Base-by-base conservation (phyloP, 2,329 filamentous ascomycete species). In the Fusarium oxysporum region DNA sequence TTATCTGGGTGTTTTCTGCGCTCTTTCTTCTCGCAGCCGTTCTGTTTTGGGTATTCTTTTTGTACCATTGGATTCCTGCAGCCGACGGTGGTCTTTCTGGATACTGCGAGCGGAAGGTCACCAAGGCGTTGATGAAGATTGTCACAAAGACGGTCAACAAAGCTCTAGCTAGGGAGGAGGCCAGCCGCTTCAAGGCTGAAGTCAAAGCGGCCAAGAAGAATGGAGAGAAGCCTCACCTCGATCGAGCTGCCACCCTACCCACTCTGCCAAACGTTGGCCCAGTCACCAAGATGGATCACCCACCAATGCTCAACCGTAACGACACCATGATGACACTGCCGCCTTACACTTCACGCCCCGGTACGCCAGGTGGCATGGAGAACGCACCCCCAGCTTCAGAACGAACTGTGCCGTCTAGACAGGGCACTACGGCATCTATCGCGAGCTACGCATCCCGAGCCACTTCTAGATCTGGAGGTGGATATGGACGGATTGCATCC, bases 101-200 rank as follows among this genome's bases (percentile, higher is more conserved):
- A 32, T 99, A 97, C 83, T 98, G 96, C 80, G 92, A 93, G 70
- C 92, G 95, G 50, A 98, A 98, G 85, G 92, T 97, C 80, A 97
- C 97, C 83, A 92, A 90, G 77, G 88, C 95, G 74, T 87, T 99
- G 74, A 92, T 92, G 78, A 91, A 91, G 75, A 96, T 98, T 73
- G 95, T 98, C 8, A 91, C 91, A 61, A 89, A 86, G 77, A 98
- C 96, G 83, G 93, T 97, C 77, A 94, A 96, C 83, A 95, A 94
- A 81, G 96, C 95, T 1, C 84, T 98, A 32, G 92, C 92, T 57
- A 94, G 95, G 76, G 92, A 96, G 59, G 91, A 92, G 80, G 86
- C 86, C 69, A 89, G 87, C 76, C 86, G 87, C 75, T 83, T 83
- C 30, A 88, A 85, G 77, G 86, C 85, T 1, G 88, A 87, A 70